Percentiles rank a stretch among this genome's conserved stretches.
Conservation (phyloP, 345 rosid species). For the Rhodamnia rubescens region DNA sequence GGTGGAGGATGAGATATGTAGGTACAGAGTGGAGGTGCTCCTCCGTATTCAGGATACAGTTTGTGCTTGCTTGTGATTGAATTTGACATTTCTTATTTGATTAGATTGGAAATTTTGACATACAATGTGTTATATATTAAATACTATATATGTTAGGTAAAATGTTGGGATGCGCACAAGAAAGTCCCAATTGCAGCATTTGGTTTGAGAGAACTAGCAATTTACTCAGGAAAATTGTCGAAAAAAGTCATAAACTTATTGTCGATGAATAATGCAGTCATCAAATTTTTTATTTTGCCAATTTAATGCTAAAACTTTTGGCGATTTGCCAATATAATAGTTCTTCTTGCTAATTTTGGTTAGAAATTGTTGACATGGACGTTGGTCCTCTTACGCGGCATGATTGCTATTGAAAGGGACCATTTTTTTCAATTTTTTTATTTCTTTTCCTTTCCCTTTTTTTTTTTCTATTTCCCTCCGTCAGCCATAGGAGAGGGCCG, state of each 20-base stretch:
- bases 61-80: neutral
- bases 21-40: neutral
- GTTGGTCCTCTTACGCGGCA: accelerated
- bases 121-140: too few relatives aligned
- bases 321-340: neutral
- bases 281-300: neutral
- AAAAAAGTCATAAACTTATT: neutral
- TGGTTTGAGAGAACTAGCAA: neutral
- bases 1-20: neutral
- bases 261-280: accelerated
- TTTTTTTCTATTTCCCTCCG: neutral
- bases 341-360: neutral
- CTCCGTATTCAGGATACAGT: neutral
- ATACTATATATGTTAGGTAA: too few relatives aligned
- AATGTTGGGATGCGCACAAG: too few relatives aligned
- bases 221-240: neutral
- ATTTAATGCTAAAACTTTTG: neutral
- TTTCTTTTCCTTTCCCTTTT: neutral
- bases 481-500: neutral
- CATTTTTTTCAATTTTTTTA: neutral
- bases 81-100: too few relatives aligned
- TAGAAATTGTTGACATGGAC: accelerated
- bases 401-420: too few relatives aligned
- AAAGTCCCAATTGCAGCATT: neutral
- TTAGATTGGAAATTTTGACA: too few relatives aligned